phyloP scores from a whole-genome alignment of 2,329 filamentous ascomycete genomes.

The Colletotrichum higginsianum region DNA sequence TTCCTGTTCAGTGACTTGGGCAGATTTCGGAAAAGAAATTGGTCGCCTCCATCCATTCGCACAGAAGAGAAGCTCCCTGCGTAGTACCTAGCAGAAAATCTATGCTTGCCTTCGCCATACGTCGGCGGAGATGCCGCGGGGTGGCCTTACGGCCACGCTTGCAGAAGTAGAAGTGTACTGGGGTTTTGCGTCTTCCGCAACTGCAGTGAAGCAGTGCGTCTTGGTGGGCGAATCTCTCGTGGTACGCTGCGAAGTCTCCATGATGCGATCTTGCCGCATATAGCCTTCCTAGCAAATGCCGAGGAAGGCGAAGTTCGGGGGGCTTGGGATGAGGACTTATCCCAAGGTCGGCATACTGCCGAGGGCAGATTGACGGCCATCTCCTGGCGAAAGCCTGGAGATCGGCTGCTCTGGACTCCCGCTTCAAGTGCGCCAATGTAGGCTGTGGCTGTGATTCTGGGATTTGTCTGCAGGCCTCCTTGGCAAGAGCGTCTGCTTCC shows the following conservation, averaged over 20 bases:
- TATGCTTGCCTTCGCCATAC: slow-evolving; percentile 1
- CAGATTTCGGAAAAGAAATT: neutral
- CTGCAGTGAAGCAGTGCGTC: slow-evolving; percentile 3
- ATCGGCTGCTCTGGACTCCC: neutral
- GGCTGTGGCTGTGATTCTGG: slow-evolving; percentile 10
- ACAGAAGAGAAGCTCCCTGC: slow-evolving; percentile 17
- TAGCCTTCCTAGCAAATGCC: neutral
- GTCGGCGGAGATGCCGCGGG: neutral
- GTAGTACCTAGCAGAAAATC: neutral
- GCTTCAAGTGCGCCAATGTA: neutral
- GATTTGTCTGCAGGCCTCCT: slow-evolving; percentile 1
- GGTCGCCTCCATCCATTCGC: slow-evolving; percentile 16
- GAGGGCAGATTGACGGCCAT: neutral
- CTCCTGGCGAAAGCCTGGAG: neutral
- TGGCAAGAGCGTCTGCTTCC: slow-evolving; percentile 10
- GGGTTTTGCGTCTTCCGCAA: slow-evolving; percentile 4
- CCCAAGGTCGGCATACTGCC: neutral
- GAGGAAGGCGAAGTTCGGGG: neutral
- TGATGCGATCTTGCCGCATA: slow-evolving; percentile 7
- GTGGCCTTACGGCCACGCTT: slow-evolving; percentile 7
- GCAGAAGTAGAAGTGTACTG: slow-evolving; percentile 21
- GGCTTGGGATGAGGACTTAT: slow-evolving; percentile 10
- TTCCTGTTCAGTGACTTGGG: neutral
- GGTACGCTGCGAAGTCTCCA: slow-evolving; percentile 8
- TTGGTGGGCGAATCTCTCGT: neutral